Percentiles rank a stretch among this genome's conserved stretches.
Evolutionary conservation across 75 land plant genomes (phyloP).

Genomic region (Azolla pinnata): DNA sequence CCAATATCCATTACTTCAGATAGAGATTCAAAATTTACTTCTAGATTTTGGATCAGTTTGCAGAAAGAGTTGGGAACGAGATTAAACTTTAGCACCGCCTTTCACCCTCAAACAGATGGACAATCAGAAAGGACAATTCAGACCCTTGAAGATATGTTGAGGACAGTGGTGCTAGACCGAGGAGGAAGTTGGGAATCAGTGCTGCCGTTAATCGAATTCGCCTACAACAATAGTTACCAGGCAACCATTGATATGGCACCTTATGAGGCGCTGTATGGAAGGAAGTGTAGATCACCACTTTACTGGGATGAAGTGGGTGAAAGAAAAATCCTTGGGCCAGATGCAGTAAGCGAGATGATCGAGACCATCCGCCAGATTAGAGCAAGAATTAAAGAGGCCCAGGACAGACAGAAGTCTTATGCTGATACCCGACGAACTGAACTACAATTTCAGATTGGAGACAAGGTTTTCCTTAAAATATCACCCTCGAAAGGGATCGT

Average conservation of each 20-base stretch:
- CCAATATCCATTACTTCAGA: slow-evolving; percentile 10
- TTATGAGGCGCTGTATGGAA: slow-evolving; percentile 14
- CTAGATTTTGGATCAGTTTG: slow-evolving; percentile 20
- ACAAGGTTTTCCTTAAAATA: slow-evolving; percentile 12
- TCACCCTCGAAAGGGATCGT: not conserved
- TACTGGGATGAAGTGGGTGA: not conserved
- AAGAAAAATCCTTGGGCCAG: not conserved
- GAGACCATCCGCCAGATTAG: not conserved
- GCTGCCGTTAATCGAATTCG: slow-evolving; percentile 7
- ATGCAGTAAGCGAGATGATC: not conserved
- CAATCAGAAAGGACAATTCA: slow-evolving; percentile 13
- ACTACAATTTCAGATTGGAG: slow-evolving; percentile 6
- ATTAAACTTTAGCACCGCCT: slow-evolving; percentile 5
- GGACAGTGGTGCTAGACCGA: not conserved
- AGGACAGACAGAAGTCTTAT: not conserved
- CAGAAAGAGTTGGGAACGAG: not conserved
- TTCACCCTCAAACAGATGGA: slow-evolving; percentile 23
- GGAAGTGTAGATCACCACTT: not conserved
- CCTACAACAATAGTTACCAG: slow-evolving; percentile 6
- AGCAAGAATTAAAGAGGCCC: not conserved
- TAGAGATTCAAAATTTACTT: slow-evolving; percentile 18
- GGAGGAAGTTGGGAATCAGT: slow-evolving; percentile 4
- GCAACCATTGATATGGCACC: slow-evolving; percentile 6
- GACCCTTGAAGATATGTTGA: slow-evolving; percentile 19
- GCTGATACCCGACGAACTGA: not conserved